phyloP scores from a whole-genome alignment of 495 filamentous ascomycete species.

The Acidiella bohemica region DNA sequence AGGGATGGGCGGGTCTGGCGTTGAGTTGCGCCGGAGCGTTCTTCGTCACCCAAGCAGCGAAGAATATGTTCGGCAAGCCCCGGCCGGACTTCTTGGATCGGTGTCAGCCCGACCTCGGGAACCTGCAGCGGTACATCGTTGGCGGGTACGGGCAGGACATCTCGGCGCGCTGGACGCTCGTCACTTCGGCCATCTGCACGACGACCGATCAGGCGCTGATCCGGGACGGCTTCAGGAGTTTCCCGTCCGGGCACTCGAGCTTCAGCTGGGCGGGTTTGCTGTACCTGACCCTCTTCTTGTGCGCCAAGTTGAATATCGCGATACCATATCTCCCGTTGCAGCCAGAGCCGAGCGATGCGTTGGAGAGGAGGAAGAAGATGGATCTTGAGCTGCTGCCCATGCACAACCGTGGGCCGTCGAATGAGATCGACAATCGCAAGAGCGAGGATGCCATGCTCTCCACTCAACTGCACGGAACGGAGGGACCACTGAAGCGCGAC shows the following conservation, averaged over 20 bases:
- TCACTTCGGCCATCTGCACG: constrained; percentile 42
- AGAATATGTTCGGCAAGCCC: constrained; percentile 50
- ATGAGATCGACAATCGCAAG: constrained; percentile 8
- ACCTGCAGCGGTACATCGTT: constrained; percentile 33
- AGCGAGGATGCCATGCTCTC: not conserved
- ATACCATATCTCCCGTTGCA: constrained; percentile 1
- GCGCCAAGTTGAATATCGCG: constrained; percentile 45
- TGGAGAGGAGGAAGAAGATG: not conserved
- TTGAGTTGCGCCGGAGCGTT: constrained; percentile 42
- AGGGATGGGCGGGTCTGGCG: constrained; percentile 49
- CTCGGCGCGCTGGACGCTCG: constrained; percentile 34
- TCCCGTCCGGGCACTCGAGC: constrained; percentile 57
- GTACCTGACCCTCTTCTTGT: constrained; percentile 50
- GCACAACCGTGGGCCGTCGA: constrained; percentile 5
- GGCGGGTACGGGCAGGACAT: constrained; percentile 38
- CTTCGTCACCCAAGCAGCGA: constrained; percentile 48
- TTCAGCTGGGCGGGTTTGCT: constrained; percentile 49
- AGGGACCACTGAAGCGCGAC: too few species aligned
- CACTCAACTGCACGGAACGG: too few species aligned
- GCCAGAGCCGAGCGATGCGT: constrained; percentile 10
- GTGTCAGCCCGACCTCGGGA: constrained; percentile 42
- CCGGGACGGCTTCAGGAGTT: constrained; percentile 51
- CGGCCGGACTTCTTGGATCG: constrained; percentile 50
- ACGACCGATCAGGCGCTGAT: constrained; percentile 30
- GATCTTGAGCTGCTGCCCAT: constrained; percentile 11